Conservation (phyloP, 1,284 basidiomycete species). For the Mycena sp. region DNA sequence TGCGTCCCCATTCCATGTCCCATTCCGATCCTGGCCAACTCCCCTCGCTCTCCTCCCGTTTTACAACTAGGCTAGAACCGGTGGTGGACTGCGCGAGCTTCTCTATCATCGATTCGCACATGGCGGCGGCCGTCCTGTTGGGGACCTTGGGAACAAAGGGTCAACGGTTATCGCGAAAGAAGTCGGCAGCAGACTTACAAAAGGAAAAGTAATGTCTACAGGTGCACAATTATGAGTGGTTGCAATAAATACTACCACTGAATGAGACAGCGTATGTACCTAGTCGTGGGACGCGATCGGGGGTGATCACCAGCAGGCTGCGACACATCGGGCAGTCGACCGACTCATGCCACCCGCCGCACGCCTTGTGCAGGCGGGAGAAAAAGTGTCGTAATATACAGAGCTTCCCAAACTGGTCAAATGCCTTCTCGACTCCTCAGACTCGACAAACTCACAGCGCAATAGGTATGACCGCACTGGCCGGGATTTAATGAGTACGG, state of each 20-base stretch:
- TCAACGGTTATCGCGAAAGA: neutral
- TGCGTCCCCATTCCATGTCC: constrained; percentile 41
- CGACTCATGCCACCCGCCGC: constrained; percentile 72
- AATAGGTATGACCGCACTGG: constrained; percentile 74
- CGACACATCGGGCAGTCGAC: constrained; percentile 77
- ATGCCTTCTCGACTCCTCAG: no score
- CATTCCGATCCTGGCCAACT: constrained; percentile 34
- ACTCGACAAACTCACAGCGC: constrained; percentile 45
- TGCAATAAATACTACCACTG: neutral
- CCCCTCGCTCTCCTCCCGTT: constrained; percentile 53
- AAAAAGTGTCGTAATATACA: constrained; percentile 78
- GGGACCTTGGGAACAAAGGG: constrained; percentile 46
- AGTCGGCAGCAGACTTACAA: constrained; percentile 44
- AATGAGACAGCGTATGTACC: constrained; percentile 18
- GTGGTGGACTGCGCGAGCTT: constrained; percentile 51
- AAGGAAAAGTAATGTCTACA: constrained; percentile 62
- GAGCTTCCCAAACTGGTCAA: constrained; percentile 37
- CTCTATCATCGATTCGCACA: constrained; percentile 60
- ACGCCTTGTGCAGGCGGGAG: constrained; percentile 66
- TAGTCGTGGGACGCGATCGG: constrained; percentile 60
- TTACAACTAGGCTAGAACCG: constrained; percentile 48
- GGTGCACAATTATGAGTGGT: neutral
- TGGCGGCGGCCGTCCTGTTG: constrained; percentile 63
- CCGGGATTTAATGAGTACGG: constrained; percentile 68
- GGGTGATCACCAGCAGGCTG: constrained; percentile 59